Evolutionary conservation across 2,329 filamentous ascomycete species (phyloP).

Genomic region (Venturia nashicola): DNA sequence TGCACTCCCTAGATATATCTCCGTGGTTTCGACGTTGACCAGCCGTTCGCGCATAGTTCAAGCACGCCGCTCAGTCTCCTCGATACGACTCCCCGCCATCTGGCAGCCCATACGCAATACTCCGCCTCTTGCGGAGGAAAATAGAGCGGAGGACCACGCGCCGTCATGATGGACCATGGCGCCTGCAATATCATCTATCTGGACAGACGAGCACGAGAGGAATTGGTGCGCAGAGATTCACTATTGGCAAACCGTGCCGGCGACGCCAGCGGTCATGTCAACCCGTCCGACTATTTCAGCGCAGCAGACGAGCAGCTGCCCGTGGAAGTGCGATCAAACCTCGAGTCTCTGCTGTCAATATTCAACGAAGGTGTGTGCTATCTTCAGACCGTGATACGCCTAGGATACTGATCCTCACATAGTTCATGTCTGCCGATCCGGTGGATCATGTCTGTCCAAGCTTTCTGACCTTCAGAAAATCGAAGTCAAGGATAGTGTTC

Average conservation of each 20-base stretch:
- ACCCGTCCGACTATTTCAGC: constrained; percentile 23
- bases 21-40: neutral
- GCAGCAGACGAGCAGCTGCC: constrained; percentile 18
- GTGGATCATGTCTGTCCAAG: constrained; percentile 25
- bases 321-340: constrained; percentile 25
- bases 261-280: constrained; percentile 11
- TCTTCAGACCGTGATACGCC: constrained; percentile 11
- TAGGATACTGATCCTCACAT: constrained; percentile 4
- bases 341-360: constrained; percentile 27
- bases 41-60: neutral
- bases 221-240: constrained; percentile 21
- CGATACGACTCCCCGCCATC: neutral
- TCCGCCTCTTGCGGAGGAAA: constrained; percentile 4
- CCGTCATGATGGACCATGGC: constrained; percentile 27
- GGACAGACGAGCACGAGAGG: constrained; percentile 29
- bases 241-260: neutral
- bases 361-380: constrained; percentile 28
- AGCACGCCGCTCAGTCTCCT: neutral
- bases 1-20: neutral
- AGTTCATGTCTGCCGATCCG: constrained; percentile 29
- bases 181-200: constrained; percentile 33
- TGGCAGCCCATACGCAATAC: neutral
- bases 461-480: constrained; percentile 23
- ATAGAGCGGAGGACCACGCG: neutral
- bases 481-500: constrained; percentile 18